Base-by-base conservation (phyloP, 441 rosid genomes). In the Hypseocharis bilobata region DNA sequence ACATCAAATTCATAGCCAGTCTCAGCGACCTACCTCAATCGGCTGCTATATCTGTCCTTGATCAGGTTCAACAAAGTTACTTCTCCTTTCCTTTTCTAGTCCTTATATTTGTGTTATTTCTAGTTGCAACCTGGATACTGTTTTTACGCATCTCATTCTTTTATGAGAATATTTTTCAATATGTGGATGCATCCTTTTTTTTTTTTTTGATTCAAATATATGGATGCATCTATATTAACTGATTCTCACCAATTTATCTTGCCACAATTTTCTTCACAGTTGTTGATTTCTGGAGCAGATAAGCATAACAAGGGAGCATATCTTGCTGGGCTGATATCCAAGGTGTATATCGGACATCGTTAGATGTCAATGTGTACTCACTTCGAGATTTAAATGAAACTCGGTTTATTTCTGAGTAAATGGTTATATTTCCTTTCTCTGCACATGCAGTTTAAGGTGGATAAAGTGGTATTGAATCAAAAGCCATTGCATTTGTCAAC, bases 41-140 rank as follows among this genome's bases (percentile, higher is more conserved):
- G 40, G 40, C 62, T 58, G 62, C 62, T 19, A 58, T 58, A 58
- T 58, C 36, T 30, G 40, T 58, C 42, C 62, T 58, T 30, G 62
- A 58, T 58, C 62, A 58, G 62, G 62, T 58, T 40, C 34, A 6
- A 40, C 25, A n/a, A 4, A 7, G 14, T 16, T 26, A 7, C 25
- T n/a, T 30, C 40, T 29, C 36, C 10, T 56, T 17, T 30, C 25
- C 40, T 58, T 38, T 49, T 26, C 25, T 49, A 17, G 6, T 7
- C 55, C 55, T 19, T 25, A 8, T 52, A 20, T 20, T 10, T 17
- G 1, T 45, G 6, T 44, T 16, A 4, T 16, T 44, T 44, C 13
- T 44, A 16, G 52, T 14, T 45, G 52, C 19, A 20, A 22, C n/a
- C 8, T 26, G 5, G 32, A 55, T 49, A 55, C 19, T 55, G 20